Conservation (phyloP, 805 yeast species). For the Ogataea pignaliae region DNA sequence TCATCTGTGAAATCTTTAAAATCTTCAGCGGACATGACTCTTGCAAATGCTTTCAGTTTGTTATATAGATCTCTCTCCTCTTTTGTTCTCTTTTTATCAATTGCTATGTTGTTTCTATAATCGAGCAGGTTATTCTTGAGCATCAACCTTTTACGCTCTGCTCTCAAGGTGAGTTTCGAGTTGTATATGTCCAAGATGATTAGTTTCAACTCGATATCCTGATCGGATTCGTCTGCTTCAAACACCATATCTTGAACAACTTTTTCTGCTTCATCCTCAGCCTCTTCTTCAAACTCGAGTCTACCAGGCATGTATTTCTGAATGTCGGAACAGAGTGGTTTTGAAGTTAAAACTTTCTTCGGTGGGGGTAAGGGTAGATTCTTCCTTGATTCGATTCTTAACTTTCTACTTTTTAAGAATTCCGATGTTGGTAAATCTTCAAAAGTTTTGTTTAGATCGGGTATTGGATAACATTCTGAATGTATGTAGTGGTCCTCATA, state of each 20-base stretch:
- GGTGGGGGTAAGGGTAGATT: slow-evolving; percentile 80
- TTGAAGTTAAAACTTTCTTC: slow-evolving; percentile 84
- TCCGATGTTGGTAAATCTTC: slow-evolving; percentile 57
- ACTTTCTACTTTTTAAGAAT: slow-evolving; percentile 63
- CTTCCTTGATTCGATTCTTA: slow-evolving; percentile 67
- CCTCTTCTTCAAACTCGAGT: slow-evolving; percentile 92
- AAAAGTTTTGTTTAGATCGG: slow-evolving; percentile 75
- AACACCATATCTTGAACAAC: slow-evolving; percentile 93
- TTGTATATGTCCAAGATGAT: slow-evolving; percentile 86
- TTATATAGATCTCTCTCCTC: slow-evolving; percentile 84
- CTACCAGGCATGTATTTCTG: slow-evolving; percentile 99
- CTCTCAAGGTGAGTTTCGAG: slow-evolving; percentile 82
- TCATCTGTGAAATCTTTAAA: slow-evolving; percentile 72
- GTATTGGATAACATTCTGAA: slow-evolving; percentile 77
- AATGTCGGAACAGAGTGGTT: slow-evolving; percentile 93
- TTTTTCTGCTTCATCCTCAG: slow-evolving; percentile 91
- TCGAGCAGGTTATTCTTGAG: slow-evolving; percentile 76
- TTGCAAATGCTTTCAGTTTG: slow-evolving; percentile 73
- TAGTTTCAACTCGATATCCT: slow-evolving; percentile 85
- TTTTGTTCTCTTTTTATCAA: slow-evolving; percentile 80
- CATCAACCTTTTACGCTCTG: slow-evolving; percentile 83
- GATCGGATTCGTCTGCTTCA: slow-evolving; percentile 85
- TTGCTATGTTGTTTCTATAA: slow-evolving; percentile 72
- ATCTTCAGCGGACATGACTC: slow-evolving; percentile 77
- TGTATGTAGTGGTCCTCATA: slow-evolving; percentile 69